phyloP scores from a whole-genome alignment of 2,329 filamentous ascomycete species.

The Lecanicillium sp. region DNA sequence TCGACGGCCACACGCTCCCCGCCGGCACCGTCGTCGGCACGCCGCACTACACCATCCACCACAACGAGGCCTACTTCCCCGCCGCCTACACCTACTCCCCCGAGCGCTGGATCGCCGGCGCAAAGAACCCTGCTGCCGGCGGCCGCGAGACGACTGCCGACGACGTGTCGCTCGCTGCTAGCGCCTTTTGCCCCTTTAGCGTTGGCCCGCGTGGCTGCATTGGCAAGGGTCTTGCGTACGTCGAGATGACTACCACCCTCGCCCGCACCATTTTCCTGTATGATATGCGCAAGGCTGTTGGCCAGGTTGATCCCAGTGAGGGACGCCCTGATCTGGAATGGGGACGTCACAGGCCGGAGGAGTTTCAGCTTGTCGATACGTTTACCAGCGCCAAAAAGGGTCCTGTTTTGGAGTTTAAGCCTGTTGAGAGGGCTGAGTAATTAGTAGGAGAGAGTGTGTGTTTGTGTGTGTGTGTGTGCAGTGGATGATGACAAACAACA shows the following conservation, averaged over 20 bases:
- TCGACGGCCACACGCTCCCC: constrained; percentile 47
- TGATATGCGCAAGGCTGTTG: constrained; percentile 45
- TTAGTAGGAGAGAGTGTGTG: constrained; percentile 7
- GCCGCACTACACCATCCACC: constrained; percentile 61
- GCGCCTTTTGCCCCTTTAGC: constrained; percentile 68
- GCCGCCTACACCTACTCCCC: constrained; percentile 50
- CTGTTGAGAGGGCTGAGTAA: constrained; percentile 14
- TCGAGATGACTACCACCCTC: constrained; percentile 56
- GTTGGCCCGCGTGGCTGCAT: constrained; percentile 64
- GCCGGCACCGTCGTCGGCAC: constrained; percentile 55
- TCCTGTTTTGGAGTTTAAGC: constrained; percentile 54
- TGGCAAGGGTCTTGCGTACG: constrained; percentile 60
- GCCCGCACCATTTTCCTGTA: constrained; percentile 54
- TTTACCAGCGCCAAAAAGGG: constrained; percentile 70
- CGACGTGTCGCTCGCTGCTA: constrained; percentile 47
- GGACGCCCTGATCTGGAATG: constrained; percentile 38
- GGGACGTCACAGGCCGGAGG: constrained; percentile 45
- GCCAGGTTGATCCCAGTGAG: constrained; percentile 43
- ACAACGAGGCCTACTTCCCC: constrained; percentile 55
- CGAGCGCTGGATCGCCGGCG: constrained; percentile 55
- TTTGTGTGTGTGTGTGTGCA: background rate
- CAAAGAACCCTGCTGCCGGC: constrained; percentile 26
- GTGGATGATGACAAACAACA: too few species aligned
- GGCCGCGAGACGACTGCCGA: constrained; percentile 35
- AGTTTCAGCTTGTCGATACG: constrained; percentile 64